Base-by-base conservation (phyloP, 139 green algal species). In the Volvox africanus region DNA sequence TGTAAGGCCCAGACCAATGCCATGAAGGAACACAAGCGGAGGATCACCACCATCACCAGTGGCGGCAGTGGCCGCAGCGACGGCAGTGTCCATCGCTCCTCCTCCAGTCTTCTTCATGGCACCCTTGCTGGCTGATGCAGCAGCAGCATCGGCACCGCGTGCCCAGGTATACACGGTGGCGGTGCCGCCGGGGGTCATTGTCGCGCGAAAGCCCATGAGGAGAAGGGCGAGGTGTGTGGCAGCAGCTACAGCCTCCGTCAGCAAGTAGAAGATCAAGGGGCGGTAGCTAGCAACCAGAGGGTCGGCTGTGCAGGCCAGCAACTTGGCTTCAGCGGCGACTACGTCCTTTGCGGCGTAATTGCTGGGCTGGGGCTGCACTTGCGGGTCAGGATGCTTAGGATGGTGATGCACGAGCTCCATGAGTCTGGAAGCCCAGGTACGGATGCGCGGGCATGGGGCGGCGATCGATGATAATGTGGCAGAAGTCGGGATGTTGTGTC, bases 11-110 rank as follows among this genome's bases (percentile, higher is more conserved):
- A 94, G 55, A 24, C 94, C 94, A 55, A 96, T 93, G 55, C 94
- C 94, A 67, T 96, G 94, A 61, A 95, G 77, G 65, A 96, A 95
- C 26, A 96, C 89, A 0, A 96, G 88, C 18, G 94, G 94, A 1
- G 37, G 30, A 44, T 77, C 20, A n/a, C 87, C 19, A 12, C 76
- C 76, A 19, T 80, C 81, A 3, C 55, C 82, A 32, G 21, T 62
- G 61, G 30, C 61, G 26, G 65, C 65, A 19, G 62, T n/a, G n/a
- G 36, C n/a, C n/a, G n/a, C n/a, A 69, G 36, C 81, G 17, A 6
- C 32, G 36, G n/a, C 78, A 65, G 30, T 19, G 18, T 32, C 9
- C 73, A 22, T 24, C 2, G 30, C 32, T 30, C 17, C 33, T 33
- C 37, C 79, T 67, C 17, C n/a, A 81, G 73, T 32, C 17, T 20